Evolutionary conservation across 257 asterid genomes (phyloP), one percentile per base, ranked within the genome.

Genomic region (Nicotiana noctiflora): DNA sequence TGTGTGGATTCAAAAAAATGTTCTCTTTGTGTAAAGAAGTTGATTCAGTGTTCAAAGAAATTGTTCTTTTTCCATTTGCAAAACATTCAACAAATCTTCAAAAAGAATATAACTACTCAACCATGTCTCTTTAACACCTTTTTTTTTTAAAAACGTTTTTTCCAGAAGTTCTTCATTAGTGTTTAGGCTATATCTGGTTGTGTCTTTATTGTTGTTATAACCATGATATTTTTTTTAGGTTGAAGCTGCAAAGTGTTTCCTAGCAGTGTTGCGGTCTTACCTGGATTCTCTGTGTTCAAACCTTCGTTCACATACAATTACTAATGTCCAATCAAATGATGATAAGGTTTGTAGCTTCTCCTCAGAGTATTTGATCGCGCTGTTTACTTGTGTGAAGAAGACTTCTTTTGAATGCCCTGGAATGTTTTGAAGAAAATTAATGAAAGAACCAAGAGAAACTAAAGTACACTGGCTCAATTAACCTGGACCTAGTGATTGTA

Each of bases 261-360:
- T 96, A 19, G 86, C 85, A 70, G 92, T 85, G 70, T 78, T 96
- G 79, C 85, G 98, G 81, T 61, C 94, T 55, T 94, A 96, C 90
- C 84, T 96, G 89, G 98, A 96, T 64, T 87, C 93, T 57, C 91
- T 96, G 49, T 96, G 98, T 86, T 90, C 90, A 29, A 91, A 89
- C 84, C 90, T 96, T 80, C 97, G 98, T 17, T 93, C 98, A 75
- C 99, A 96, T 84, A 96, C 99, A 70, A 96, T 96, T 79, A 96
- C 99, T 59, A 96, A 96, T 80, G 98, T 96, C 82, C 99, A 96
- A 87, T 96, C 99, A 57, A 96, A 96, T 74, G 93, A 96, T 81
- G 99, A 96, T 82, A 96, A 96, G 99, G 99, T 94, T 62, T 56
- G 89, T 78, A 52, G 13, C 83, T 81, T 61, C 79, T 81, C 5